Conservation (phyloP, 345 rosid genomes). For the Citrus cavaleriei region DNA sequence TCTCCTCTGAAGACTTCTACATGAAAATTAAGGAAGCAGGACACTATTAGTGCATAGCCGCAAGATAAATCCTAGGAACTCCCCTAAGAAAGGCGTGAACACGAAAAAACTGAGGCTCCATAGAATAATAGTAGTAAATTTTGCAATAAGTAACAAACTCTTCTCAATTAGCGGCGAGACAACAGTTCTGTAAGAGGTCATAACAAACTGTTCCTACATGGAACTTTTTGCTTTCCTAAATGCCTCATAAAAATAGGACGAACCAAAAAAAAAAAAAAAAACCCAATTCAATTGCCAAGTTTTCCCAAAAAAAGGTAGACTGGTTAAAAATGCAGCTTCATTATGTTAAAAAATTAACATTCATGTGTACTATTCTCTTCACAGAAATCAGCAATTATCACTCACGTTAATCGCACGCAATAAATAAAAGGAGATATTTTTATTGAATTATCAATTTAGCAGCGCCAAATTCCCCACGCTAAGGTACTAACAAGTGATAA, state of each 20-base stretch:
- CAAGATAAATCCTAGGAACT: neutral
- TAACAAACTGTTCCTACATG: neutral
- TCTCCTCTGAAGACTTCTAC: conserved; percentile 52
- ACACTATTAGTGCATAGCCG: neutral
- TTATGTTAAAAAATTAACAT: neutral
- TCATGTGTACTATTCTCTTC: neutral
- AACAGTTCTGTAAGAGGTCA: neutral
- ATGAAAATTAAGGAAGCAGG: neutral
- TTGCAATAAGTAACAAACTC: neutral
- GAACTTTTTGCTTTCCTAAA: neutral
- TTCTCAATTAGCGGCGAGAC: neutral
- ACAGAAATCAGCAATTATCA: neutral
- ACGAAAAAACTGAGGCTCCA: neutral
- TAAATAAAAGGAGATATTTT: neutral
- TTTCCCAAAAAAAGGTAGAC: neutral
- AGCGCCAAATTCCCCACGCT: neutral
- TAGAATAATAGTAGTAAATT: neutral
- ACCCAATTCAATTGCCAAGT: neutral
- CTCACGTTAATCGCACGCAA: neutral
- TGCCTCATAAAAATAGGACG: neutral
- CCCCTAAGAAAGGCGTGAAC: too few relatives aligned
- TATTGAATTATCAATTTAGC: neutral
- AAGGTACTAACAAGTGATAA: too few relatives aligned
- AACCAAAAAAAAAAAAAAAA: neutral
- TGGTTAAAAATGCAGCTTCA: neutral